Percentiles rank a stretch among this genome's conserved stretches.
Evolutionary conservation across 495 filamentous ascomycete species (phyloP).

Genomic region (Aspergillus bertholletiae): DNA sequence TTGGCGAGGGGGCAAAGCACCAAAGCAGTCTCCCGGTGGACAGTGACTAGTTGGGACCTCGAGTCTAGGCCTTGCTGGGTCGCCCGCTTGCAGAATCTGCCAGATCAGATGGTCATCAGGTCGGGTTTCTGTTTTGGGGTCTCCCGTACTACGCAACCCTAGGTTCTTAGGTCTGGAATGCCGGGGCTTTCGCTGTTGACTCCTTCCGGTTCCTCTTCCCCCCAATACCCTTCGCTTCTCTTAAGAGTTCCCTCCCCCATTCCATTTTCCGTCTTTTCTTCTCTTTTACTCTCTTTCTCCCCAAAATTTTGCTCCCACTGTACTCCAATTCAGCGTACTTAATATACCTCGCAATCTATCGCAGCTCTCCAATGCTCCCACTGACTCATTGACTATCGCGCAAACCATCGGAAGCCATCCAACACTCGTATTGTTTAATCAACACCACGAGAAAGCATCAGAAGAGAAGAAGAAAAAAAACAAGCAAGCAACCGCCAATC

Average conservation of each 20-base stretch:
- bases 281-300: background rate
- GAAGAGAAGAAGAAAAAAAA: background rate
- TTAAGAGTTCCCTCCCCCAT: background rate
- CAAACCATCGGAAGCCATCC: too few species aligned
- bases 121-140: constrained; percentile 22
- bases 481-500: background rate
- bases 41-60: too few species aligned
- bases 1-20: background rate
- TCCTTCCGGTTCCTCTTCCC: background rate
- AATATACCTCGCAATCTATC: too few species aligned
- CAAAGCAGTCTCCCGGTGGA: background rate
- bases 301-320: background rate
- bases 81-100: constrained; percentile 25
- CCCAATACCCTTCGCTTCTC: background rate
- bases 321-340: too few species aligned
- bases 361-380: background rate
- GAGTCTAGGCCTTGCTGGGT: constrained; percentile 19
- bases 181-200: too few species aligned
- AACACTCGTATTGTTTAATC: background rate
- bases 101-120: constrained; percentile 19
- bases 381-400: background rate
- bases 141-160: constrained; percentile 3
- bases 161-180: background rate
- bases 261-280: background rate
- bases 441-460: background rate